Evolutionary conservation across 495 filamentous ascomycete species (phyloP).

Genomic region (Penicillium riverlandense): DNA sequence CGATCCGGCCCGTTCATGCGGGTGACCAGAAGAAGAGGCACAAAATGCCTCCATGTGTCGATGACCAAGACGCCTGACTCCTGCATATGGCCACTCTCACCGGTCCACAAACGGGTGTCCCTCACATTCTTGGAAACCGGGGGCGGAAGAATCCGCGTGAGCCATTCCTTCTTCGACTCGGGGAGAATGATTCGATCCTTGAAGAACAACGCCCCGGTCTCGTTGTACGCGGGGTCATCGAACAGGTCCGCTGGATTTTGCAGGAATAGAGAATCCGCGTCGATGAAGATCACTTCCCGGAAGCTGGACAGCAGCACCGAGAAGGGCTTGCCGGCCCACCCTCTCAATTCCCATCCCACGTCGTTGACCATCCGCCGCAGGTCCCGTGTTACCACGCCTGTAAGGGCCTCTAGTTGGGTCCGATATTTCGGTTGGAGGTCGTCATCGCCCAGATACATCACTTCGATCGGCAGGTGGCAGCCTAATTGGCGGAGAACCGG

Average conservation of each 20-base stretch:
- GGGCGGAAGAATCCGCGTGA: conserved; percentile 11
- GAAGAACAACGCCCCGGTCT: conserved; percentile 31
- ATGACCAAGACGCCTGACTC: conserved; percentile 24
- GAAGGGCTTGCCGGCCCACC: conserved; percentile 32
- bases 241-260: conserved; percentile 35
- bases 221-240: conserved; percentile 12
- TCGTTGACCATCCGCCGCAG: conserved; percentile 15
- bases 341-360: conserved; percentile 12
- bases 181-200: conserved; percentile 28
- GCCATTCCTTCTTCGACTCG: conserved; percentile 10
- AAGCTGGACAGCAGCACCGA: conserved; percentile 44
- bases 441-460: conserved; percentile 28
- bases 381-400: conserved; percentile 14
- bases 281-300: conserved; percentile 43
- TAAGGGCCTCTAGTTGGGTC: conserved; percentile 4
- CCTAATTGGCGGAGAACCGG: conserved; percentile 20
- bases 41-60: conserved; percentile 19
- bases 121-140: conserved; percentile 11
- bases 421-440: conserved; percentile 20
- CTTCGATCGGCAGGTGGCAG: conserved; percentile 28
- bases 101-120: conserved; percentile 14
- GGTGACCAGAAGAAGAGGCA: conserved; percentile 17
- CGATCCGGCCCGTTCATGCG: conserved; percentile 24
- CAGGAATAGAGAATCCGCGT: conserved; percentile 39
- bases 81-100: conserved; percentile 20